A percentile compares a stretch with the other conserved stretches of the same genome.
Conservation (phyloP, 495 filamentous ascomycete genomes). For the Durotheca rogersii region DNA sequence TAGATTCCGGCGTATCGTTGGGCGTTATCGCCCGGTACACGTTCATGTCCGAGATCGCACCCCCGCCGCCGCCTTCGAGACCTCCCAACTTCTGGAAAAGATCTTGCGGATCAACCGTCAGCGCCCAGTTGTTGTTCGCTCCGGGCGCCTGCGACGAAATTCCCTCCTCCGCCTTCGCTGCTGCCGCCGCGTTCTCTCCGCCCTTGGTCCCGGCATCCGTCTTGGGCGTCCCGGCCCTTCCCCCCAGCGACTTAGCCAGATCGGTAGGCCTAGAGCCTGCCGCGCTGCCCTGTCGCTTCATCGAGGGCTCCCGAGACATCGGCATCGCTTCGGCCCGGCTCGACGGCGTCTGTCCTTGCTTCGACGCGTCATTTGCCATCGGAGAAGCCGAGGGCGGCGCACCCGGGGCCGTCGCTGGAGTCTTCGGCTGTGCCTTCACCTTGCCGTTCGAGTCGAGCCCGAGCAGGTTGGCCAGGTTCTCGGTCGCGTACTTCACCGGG, state of each 20-base stretch:
- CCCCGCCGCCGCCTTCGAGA: conserved; percentile 41
- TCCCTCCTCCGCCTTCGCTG: conserved; percentile 17
- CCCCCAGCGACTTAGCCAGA: conserved; percentile 28
- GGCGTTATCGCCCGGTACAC: conserved; percentile 51
- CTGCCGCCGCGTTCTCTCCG: conserved; percentile 18
- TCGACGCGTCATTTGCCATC: conserved; percentile 42
- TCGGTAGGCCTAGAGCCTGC: conserved; percentile 36
- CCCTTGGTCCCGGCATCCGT: conserved; percentile 22
- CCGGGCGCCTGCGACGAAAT: conserved; percentile 14
- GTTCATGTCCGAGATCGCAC: conserved; percentile 47
- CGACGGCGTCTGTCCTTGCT: conserved; percentile 47
- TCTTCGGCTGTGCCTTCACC: conserved; percentile 21
- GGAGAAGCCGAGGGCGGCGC: conserved; percentile 22
- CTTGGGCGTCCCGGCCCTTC: conserved; percentile 30
- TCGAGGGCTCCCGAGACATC: conserved; percentile 50
- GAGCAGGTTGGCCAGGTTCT: conserved; percentile 45
- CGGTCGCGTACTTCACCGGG: conserved; percentile 51
- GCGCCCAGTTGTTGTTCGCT: conserved; percentile 39
- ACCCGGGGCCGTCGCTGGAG: conserved; percentile 14
- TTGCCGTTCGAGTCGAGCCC: conserved; percentile 52
- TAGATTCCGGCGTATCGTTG: conserved; percentile 58
- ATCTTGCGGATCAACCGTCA: conserved; percentile 48
- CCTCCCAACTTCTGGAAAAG: conserved; percentile 38
- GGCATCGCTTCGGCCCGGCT: conserved; percentile 43
- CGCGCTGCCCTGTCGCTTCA: conserved; percentile 46